Conservation (phyloP, 208 protist genomes). For the Acanthamoeba sp. region DNA sequence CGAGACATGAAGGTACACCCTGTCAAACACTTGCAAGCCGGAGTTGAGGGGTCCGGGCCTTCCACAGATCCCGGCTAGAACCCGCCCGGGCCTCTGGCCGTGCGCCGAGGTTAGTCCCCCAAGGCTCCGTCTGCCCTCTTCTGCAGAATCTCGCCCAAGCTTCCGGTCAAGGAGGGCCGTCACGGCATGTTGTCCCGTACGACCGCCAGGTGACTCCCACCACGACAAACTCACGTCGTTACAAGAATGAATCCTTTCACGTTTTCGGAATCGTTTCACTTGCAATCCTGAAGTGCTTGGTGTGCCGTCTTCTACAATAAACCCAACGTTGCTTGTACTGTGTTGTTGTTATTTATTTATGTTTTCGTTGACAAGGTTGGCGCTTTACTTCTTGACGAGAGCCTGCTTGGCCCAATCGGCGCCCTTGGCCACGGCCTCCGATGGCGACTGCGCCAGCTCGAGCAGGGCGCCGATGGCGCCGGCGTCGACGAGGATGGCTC, state of each 20-base stretch:
- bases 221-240: too few species aligned
- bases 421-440: constrained; percentile 37
- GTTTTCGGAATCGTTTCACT: background rate
- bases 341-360: too few species aligned
- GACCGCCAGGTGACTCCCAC: background rate
- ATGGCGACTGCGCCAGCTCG: constrained; percentile 12
- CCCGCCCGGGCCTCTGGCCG: background rate
- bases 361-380: too few species aligned
- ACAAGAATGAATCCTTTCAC: background rate
- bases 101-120: background rate
- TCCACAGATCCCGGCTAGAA: background rate
- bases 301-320: too few species aligned
- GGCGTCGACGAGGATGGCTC: background rate
- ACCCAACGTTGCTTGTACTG: too few species aligned
- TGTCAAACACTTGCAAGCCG: too few species aligned
- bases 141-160: background rate
- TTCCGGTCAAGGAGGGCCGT: too few species aligned
- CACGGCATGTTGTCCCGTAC: background rate
- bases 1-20: too few species aligned
- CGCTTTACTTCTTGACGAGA: background rate
- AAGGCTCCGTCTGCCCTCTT: background rate
- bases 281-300: too few species aligned
- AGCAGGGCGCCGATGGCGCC: constrained; percentile 47
- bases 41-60: background rate
- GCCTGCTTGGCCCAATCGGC: constrained; percentile 46